Evolutionary conservation across 2,329 filamentous ascomycete species (phyloP), one percentile per base, ranked within the genome.

Genomic region (Claviceps capensis): DNA sequence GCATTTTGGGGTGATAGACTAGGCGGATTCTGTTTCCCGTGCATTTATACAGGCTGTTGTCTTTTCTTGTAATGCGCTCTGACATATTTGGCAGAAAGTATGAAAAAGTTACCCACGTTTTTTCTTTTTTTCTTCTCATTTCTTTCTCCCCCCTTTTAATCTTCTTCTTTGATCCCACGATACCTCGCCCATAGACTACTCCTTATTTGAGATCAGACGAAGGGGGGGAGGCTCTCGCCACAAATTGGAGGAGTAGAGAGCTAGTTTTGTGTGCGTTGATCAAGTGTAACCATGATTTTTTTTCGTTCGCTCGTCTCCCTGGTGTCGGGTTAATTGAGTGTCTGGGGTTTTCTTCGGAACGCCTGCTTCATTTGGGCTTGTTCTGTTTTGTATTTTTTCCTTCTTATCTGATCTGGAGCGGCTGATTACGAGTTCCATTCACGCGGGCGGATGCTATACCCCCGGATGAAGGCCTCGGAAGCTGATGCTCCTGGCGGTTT

Each of bases 1-100:
- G 69, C 69, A 73, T 74, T 72, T 71, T 62, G 63, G 30, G 68
- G 65, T 68, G 67, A 76, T 77, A 76, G 73, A 77, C 71, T 67
- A 66, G 69, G 70, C 67, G 66, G 70, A 69, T 34, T 67, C 61
- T 64, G 58, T 61, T 65, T 68, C 63, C n/a, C 16, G 69, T 72
- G 70, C 71, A 72, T 74, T 74, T 73, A 69, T 66, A 69, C 69
- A 71, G 22, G 17, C 14, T n/a, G 65, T 69, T 70, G 64, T 48
- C 41, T 42, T 47, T 55, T 50, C 34, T 34, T 42, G 45, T 34
- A 38, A 48, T 51, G 53, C 53, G 36, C 46, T 48, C 44, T 40
- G 51, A 53, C 62, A 68, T 61, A 68, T 70, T 69, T 68, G 43
- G 34, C 65, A 68, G 69, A 47, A 68, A 69, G 59, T 61, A 61